These are phyloP conservation scores for Eucalyptus globulus DNA, from an alignment of 345 rosid species.

Conservation along the genomic window DNA sequence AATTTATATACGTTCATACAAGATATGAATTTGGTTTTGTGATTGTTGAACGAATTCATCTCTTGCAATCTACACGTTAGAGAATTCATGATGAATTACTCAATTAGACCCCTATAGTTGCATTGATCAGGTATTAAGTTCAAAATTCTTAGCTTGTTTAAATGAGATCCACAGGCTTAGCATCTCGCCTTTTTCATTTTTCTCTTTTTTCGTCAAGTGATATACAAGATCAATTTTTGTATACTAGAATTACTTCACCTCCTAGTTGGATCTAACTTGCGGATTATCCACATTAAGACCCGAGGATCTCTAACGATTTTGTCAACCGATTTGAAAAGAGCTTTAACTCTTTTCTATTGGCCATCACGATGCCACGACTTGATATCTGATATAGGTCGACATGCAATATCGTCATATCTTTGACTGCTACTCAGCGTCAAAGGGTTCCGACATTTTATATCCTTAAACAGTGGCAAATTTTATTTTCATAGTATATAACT, in stretches of 20 bases:
- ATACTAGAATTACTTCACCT: not conserved
- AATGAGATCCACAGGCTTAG: not conserved
- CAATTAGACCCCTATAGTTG: fast-evolving
- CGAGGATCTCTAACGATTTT: not conserved
- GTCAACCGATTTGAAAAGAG: not conserved
- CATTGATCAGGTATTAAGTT: not conserved
- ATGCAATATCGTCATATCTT: not conserved
- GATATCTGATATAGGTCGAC: no score
- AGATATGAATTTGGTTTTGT: not conserved
- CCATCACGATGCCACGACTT: no score
- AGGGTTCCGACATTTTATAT: not conserved
- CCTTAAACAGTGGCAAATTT: not conserved
- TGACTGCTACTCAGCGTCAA: not conserved
- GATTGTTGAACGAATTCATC: not conserved
- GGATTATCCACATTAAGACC: no score
- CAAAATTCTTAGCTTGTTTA: not conserved
- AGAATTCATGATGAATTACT: not conserved
- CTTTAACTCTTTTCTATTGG: not conserved
- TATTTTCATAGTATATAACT: not conserved
- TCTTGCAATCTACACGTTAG: not conserved
- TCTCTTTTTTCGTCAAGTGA: not conserved
- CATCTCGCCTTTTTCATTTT: not conserved
- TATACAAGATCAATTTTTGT: not conserved
- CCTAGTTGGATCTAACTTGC: not conserved
- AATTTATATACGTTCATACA: not conserved